Percentiles rank a stretch among this genome's conserved stretches.
phyloP scores from a whole-genome alignment of 2,329 filamentous ascomycete genomes.

The Nectriaceae sp. region DNA sequence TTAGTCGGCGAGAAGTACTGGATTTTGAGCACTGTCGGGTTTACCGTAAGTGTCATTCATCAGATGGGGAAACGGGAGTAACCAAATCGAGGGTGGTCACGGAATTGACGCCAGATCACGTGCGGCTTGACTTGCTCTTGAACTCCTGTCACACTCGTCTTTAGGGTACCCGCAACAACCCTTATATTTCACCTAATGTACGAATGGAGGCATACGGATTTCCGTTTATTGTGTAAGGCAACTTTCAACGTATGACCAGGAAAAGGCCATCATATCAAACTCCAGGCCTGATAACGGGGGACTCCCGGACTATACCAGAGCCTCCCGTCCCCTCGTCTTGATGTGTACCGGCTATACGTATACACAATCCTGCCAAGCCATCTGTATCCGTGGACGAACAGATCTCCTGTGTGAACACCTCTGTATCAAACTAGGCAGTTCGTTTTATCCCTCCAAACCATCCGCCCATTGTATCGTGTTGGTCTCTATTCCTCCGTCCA shows the following conservation, averaged over 20 bases:
- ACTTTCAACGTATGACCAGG: neutral
- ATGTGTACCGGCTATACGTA: slow-evolving; percentile 10
- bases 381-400: slow-evolving; percentile 7
- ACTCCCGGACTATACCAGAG: neutral
- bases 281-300: slow-evolving; percentile 2
- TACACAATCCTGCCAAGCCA: slow-evolving; percentile 26
- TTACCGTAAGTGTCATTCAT: too few relatives aligned
- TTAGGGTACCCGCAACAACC: neutral
- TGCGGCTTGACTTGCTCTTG: slow-evolving; percentile 16
- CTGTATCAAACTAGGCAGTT: slow-evolving; percentile 19
- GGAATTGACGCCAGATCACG: slow-evolving; percentile 42
- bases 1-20: too few relatives aligned
- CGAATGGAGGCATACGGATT: neutral
- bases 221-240: neutral
- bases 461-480: neutral
- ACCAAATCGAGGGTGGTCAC: too few relatives aligned
- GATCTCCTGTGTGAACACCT: slow-evolving; percentile 17
- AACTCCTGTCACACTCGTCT: too few relatives aligned
- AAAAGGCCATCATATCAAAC: slow-evolving; percentile 6
- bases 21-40: too few relatives aligned
- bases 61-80: too few relatives aligned
- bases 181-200: neutral
- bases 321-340: slow-evolving; percentile 9
- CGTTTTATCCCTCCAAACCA: slow-evolving; percentile 18
- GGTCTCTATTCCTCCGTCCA: neutral